These are phyloP conservation scores for Acmispon strigosus DNA, from an alignment of 306 rosid species.

Conservation along the genomic window DNA sequence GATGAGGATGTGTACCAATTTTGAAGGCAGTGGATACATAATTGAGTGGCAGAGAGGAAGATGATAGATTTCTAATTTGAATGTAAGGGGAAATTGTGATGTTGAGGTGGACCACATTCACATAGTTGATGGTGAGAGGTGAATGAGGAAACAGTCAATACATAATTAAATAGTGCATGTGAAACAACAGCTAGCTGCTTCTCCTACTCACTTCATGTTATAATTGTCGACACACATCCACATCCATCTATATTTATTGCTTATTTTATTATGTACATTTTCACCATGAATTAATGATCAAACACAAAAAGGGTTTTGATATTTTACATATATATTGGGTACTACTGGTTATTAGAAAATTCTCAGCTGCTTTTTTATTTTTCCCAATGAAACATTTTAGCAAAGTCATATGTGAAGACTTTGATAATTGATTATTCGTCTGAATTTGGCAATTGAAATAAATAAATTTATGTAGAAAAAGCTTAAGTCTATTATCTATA, in stretches of 20 bases:
- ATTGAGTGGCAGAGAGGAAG: conserved; percentile 45
- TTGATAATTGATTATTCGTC: too few relatives aligned
- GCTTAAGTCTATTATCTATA: too few relatives aligned
- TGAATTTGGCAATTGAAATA: too few relatives aligned
- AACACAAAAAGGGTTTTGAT: too few relatives aligned
- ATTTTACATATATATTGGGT: too few relatives aligned
- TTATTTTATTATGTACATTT: not conserved
- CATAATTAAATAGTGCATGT: conserved; percentile 28
- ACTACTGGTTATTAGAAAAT: too few relatives aligned
- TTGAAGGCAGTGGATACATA: conserved; percentile 33
- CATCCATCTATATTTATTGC: not conserved
- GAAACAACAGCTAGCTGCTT: conserved; percentile 3
- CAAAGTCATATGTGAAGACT: too few relatives aligned
- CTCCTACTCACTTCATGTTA: conserved; percentile 14
- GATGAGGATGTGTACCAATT: conserved; percentile 45
- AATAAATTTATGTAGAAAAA: too few relatives aligned
- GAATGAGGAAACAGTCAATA: conserved; percentile 10
- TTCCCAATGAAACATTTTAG: too few relatives aligned
- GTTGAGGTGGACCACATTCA: conserved; percentile 50
- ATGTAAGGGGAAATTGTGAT: conserved; percentile 33
- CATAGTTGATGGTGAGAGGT: conserved; percentile 25
- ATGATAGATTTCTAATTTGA: conserved; percentile 37
- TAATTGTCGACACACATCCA: conserved; percentile 4
- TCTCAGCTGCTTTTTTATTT: too few relatives aligned
- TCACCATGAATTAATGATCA: conserved; percentile 1